Percentiles rank a stretch among this genome's conserved stretches.
Conservation (phyloP, 768 basidiomycete genomes). For the Suillus sp. region DNA sequence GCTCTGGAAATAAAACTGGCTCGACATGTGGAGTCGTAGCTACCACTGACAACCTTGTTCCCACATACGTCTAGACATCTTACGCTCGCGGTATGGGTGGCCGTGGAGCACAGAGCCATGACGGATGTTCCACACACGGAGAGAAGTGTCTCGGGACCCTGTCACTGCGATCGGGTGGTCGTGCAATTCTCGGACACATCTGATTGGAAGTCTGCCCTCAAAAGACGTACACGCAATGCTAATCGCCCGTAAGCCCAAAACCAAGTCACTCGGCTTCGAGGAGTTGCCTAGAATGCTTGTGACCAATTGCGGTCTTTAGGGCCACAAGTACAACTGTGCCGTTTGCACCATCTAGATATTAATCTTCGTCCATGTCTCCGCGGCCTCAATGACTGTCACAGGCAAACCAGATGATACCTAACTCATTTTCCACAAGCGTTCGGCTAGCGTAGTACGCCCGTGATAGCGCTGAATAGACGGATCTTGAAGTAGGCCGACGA, state of each 20-base stretch:
- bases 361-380: conserved; percentile 10
- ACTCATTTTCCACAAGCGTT: conserved; percentile 81
- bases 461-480: conserved; percentile 79
- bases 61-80: conserved; percentile 89
- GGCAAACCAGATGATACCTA: conserved; percentile 81
- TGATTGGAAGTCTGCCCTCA: conserved; percentile 82
- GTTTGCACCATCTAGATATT: conserved; percentile 13
- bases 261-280: conserved; percentile 45
- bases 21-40: conserved; percentile 88
- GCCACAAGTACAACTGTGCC: conserved; percentile 23
- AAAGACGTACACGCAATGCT: conserved; percentile 79
- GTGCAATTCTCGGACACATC: conserved; percentile 87
- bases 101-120: conserved; percentile 66
- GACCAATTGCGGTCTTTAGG: conserved; percentile 48
- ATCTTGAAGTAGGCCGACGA: conserved; percentile 84
- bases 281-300: conserved; percentile 31
- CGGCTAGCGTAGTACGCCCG: conserved; percentile 66
- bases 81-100: conserved; percentile 81
- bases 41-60: conserved; percentile 82
- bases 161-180: conserved; percentile 87
- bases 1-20: conserved; percentile 42
- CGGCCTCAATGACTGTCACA: conserved; percentile 52
- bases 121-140: conserved; percentile 93
- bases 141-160: conserved; percentile 82
- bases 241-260: conserved; percentile 11